Percentiles rank a stretch among this genome's conserved stretches.
These are phyloP conservation scores for Claviceps quebecensis DNA, from an alignment of 2,329 filamentous ascomycete genomes.

Conservation along the genomic window DNA sequence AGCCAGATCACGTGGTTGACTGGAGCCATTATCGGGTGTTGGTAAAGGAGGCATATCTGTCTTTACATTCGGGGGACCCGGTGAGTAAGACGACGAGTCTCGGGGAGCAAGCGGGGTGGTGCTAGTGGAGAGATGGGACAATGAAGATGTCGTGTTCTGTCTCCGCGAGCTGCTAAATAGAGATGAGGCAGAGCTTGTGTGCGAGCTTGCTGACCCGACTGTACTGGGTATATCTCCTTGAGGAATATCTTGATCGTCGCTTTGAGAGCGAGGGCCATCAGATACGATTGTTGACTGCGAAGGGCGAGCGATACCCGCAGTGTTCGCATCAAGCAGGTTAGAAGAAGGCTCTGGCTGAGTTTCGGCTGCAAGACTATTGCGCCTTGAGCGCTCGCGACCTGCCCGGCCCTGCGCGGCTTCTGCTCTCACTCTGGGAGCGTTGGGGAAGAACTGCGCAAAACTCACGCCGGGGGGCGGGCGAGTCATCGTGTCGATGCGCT, in stretches of 20 bases:
- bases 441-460: conserved; percentile 78
- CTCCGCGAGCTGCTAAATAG: conserved; percentile 44
- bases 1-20: conserved; percentile 11
- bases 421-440: conserved; percentile 52
- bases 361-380: conserved; percentile 11
- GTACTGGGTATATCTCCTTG: conserved; percentile 56
- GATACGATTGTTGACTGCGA: conserved; percentile 11
- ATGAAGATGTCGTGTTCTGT: conserved; percentile 26
- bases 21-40: conserved; percentile 25
- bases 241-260: conserved; percentile 44
- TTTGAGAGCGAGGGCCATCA: conserved; percentile 15
- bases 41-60: conserved; percentile 40
- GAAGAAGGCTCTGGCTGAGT: conserved; percentile 12
- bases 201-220: conserved; percentile 58
- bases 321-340: conserved; percentile 13
- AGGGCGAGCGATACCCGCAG: conserved; percentile 11
- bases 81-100: conserved; percentile 37
- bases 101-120: conserved; percentile 13
- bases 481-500: conserved; percentile 53
- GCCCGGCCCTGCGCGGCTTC: conserved; percentile 24
- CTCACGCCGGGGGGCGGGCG: conserved; percentile 59
- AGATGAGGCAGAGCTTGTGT: conserved; percentile 56
- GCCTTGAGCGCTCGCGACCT: conserved; percentile 18
- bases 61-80: conserved; percentile 34
- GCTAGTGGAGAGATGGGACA: conserved; percentile 28